phyloP scores from a whole-genome alignment of 2,329 filamentous ascomycete species.

The Meredithiella fracta region DNA sequence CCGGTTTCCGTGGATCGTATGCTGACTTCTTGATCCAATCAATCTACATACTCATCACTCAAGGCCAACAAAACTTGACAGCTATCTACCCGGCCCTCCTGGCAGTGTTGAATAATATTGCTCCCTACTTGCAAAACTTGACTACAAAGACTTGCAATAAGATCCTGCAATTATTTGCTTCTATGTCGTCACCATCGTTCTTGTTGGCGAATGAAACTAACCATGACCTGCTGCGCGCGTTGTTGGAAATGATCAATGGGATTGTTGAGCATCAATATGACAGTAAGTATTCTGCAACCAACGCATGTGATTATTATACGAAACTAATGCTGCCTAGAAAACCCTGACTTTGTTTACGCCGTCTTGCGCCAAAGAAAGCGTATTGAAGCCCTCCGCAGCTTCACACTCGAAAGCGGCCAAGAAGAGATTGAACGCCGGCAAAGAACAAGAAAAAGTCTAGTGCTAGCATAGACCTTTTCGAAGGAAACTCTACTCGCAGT shows the following conservation, averaged over 20 bases:
- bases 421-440: slow-evolving; percentile 75
- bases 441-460: slow-evolving; percentile 48
- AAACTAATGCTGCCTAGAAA: slow-evolving; percentile 34
- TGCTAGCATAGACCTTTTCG: slow-evolving; percentile 33
- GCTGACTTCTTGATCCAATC: slow-evolving; percentile 92
- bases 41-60: slow-evolving; percentile 80
- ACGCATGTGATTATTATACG: neutral
- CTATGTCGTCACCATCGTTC: slow-evolving; percentile 88
- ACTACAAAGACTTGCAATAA: slow-evolving; percentile 62
- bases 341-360: slow-evolving; percentile 64
- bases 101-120: slow-evolving; percentile 84
- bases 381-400: slow-evolving; percentile 70
- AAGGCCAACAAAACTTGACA: slow-evolving; percentile 75
- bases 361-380: slow-evolving; percentile 65
- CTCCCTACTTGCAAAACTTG: slow-evolving; percentile 65
- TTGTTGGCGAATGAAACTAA: slow-evolving; percentile 85
- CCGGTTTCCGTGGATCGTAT: slow-evolving; percentile 76
- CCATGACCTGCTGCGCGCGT: slow-evolving; percentile 59
- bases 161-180: slow-evolving; percentile 72
- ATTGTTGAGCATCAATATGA: slow-evolving; percentile 78
- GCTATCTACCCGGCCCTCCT: slow-evolving; percentile 84
- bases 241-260: slow-evolving; percentile 78
- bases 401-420: slow-evolving; percentile 82
- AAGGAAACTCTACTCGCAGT: slow-evolving; percentile 33
- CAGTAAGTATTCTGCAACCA: slow-evolving; percentile 33